Base-by-base conservation (phyloP, 2,329 filamentous ascomycete genomes). In the Botrytis galanthina region DNA sequence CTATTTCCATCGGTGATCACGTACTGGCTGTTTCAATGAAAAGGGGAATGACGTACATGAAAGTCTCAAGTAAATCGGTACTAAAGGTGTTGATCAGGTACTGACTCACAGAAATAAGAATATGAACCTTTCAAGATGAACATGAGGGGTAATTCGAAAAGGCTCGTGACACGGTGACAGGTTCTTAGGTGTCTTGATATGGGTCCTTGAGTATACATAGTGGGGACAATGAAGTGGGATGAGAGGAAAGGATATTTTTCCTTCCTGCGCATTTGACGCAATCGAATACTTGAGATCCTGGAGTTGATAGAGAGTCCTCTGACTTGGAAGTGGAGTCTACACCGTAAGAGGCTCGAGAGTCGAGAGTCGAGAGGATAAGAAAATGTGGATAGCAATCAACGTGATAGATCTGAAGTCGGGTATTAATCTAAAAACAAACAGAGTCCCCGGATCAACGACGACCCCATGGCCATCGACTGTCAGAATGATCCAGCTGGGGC, bases 231-330 rank as follows among this genome's bases (percentile, higher is more conserved):
- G n/a, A 26, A 57, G 48, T 68, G 66, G 66, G 48, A 68, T 68
- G 48, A 57, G 6, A 57, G 22, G 37, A 32, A 57, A 42, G 66
- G 16, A 42, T 42, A 16, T 57, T 42, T 42, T 42, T 32, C 35
- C n/a, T 39, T 68, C 37, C 66, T 68, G 66, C 66, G 66, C 48
- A 37, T 68, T 68, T 68, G 66, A 68, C 66, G 66, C 66, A 68
- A 42, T 57, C 22, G 64, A 68, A 68, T 54, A 67, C 46, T 54
- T 68, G 48, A 26, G 46, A 42, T 57, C 64, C 46, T 57, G 32
- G 46, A 68, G 26, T 54, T 67, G 44, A 67, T 16, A 37, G 35
- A 54, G 48, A 39, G 64, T 67, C 48, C 46, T 68, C 51, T 57
- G 37, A 42, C 48, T 68, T 68, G 35, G 66, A 68, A 57, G 66